Percentiles rank a stretch among this genome's conserved stretches.
Conservation (phyloP, 106 monocot genomes). For the Xerophyta viscosa region DNA sequence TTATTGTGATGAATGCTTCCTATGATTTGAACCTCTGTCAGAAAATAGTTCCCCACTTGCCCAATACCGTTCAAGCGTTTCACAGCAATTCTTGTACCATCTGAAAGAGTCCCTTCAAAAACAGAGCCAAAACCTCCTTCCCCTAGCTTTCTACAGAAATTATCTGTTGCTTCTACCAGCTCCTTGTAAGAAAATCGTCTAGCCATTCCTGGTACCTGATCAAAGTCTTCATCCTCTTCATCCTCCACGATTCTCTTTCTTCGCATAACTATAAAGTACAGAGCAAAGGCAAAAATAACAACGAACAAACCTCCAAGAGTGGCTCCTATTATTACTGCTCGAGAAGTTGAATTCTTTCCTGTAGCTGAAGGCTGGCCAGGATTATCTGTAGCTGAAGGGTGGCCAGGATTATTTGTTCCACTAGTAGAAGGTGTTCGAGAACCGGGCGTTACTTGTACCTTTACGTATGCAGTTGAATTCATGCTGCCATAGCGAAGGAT, state of each 20-base stretch:
- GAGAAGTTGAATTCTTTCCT: not conserved
- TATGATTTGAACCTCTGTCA: constrained; percentile 17
- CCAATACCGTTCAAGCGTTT: constrained; percentile 27
- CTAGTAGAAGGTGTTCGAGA: too few species aligned
- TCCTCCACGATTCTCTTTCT: not conserved
- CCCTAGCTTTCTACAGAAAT: constrained; percentile 41
- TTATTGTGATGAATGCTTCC: constrained; percentile 24
- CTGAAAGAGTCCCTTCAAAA: constrained; percentile 36
- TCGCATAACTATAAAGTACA: constrained; percentile 5
- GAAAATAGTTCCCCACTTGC: constrained; percentile 26
- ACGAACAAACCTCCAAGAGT: constrained; percentile 4
- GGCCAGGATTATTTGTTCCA: not conserved
- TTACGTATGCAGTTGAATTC: constrained; percentile 35
- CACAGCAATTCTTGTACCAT: constrained; percentile 29
- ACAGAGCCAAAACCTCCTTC: constrained; percentile 68
- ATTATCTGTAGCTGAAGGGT: too few species aligned
- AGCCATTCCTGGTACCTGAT: constrained; percentile 22
- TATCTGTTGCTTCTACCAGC: constrained; percentile 24
- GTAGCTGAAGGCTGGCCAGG: not conserved
- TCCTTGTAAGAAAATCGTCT: constrained; percentile 34
- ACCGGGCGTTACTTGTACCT: constrained; percentile 18
- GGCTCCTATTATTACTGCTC: not conserved
- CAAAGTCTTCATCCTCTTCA: constrained; percentile 28
- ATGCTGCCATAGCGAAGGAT: constrained; percentile 5
- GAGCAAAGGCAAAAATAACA: constrained; percentile 1